These are phyloP conservation scores for Trapa bicornis DNA, from an alignment of 345 rosid species.

Conservation along the genomic window DNA sequence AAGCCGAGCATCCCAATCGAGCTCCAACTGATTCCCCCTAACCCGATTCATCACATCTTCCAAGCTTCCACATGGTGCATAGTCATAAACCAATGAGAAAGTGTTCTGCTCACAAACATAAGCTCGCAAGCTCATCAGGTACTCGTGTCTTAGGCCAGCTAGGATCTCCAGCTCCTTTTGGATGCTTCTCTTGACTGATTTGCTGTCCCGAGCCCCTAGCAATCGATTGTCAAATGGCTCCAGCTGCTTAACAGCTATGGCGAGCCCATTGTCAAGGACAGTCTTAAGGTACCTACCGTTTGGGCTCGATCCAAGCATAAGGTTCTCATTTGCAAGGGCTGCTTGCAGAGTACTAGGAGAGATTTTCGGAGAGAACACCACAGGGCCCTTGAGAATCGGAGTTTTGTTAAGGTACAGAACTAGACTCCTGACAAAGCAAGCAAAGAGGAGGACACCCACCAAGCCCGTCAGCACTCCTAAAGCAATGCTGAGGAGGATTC, in stretches of 20 bases:
- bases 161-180: conserved; percentile 76
- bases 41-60: conserved; percentile 73
- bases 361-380: conserved; percentile 71
- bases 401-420: conserved; percentile 57
- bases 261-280: conserved; percentile 63
- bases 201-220: conserved; percentile 43
- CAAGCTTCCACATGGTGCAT: conserved; percentile 61
- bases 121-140: conserved; percentile 82
- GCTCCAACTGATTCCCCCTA: conserved; percentile 50
- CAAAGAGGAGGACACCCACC: conserved; percentile 39
- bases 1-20: conserved; percentile 74
- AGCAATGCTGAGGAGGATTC: conserved; percentile 39
- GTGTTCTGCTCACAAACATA: conserved; percentile 62
- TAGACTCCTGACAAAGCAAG: conserved; percentile 37
- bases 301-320: conserved; percentile 64
- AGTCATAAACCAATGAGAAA: conserved; percentile 77
- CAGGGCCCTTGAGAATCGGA: conserved; percentile 90
- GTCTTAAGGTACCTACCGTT: conserved; percentile 62
- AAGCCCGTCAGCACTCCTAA: conserved; percentile 57
- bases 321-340: conserved; percentile 56
- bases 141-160: conserved; percentile 66
- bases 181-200: conserved; percentile 53
- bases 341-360: conserved; percentile 53
- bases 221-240: conserved; percentile 52
- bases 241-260: conserved; percentile 58